Evolutionary conservation across 1,284 basidiomycete genomes (phyloP), one percentile per base, ranked within the genome.

Genomic region (Heliocybe sulcata): DNA sequence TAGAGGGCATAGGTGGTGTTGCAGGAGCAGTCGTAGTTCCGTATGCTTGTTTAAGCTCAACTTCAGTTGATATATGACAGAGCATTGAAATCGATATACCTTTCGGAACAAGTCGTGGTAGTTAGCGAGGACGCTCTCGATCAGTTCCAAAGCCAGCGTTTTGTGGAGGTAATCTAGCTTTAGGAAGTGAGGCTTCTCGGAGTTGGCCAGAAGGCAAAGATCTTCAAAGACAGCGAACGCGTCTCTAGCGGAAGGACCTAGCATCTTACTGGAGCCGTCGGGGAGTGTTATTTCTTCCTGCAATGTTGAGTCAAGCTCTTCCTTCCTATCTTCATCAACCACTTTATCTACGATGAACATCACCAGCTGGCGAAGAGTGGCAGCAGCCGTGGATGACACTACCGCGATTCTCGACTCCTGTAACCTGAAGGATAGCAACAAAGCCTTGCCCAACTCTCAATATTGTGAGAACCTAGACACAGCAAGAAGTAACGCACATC

Each of bases 261-360:
- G 75, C 0, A 69, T 59, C 54, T 80, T 79, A 3, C 75, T 77
- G 12, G 77, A 73, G 33, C 87, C 83, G 60, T 90, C 76, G 8
- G 89, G 85, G 19, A 92, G 77, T 0, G 67, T 67, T 0, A 82
- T 75, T 16, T 80, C 72, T 9, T 72, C 65, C 31, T 80, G 65
- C 1, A 69, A 58, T 26, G 64, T 59, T 2, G 67, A 54, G 4
- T 63, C 45, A 16, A 29, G 47, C 14, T 68, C 57, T 14, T 77
- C 77, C 19, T 69, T 67, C n/a, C 73, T 70, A 60, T 94, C 91
- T 66, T 95, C 92, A 19, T 84, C 80, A 1, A 87, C 83, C 65
- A 98, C 90, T 65, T 97, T 95, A 72, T 99, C 96, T 52, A 98
- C 92, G 12, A 98, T 87, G 61, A 97, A 92, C 94, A 99, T 98